phyloP scores from a whole-genome alignment of 805 yeast genomes.

The Lachancea quebecensis region DNA sequence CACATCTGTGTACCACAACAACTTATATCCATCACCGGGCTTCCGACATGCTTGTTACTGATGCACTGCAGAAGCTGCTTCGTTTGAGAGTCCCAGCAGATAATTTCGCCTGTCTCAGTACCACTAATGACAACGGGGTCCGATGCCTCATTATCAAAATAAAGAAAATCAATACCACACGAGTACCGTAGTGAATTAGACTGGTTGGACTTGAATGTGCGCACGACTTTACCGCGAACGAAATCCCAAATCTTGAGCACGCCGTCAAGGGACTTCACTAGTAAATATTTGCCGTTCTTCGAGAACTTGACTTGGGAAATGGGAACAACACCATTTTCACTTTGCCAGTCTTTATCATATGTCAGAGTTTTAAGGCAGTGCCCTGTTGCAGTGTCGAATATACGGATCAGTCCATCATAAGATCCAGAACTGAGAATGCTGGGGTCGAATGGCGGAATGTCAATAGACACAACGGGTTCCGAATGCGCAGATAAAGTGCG shows the following conservation, averaged over 20 bases:
- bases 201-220: conserved; percentile 42
- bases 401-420: conserved; percentile 81
- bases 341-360: conserved; percentile 66
- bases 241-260: conserved; percentile 78
- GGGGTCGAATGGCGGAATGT: conserved; percentile 71
- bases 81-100: conserved; percentile 23
- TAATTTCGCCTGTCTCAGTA: conserved; percentile 22
- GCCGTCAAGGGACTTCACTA: conserved; percentile 80
- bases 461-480: conserved; percentile 75
- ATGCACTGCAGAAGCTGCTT: conserved; percentile 17
- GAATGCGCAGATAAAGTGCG: conserved; percentile 87
- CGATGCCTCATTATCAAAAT: conserved; percentile 13
- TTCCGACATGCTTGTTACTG: conserved; percentile 11
- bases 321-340: conserved; percentile 50
- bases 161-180: conserved; percentile 26
- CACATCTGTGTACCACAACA: conserved; percentile 16
- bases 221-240: conserved; percentile 70
- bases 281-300: conserved; percentile 72
- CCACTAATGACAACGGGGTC: conserved; percentile 27
- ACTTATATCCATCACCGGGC: conserved; percentile 23
- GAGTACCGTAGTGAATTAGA: conserved; percentile 16
- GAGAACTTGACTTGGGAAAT: conserved; percentile 66
- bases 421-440: conserved; percentile 76
- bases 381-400: conserved; percentile 84
- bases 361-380: conserved; percentile 88